Conservation (phyloP, 331 rosid species). For the Quercus tomentella region DNA sequence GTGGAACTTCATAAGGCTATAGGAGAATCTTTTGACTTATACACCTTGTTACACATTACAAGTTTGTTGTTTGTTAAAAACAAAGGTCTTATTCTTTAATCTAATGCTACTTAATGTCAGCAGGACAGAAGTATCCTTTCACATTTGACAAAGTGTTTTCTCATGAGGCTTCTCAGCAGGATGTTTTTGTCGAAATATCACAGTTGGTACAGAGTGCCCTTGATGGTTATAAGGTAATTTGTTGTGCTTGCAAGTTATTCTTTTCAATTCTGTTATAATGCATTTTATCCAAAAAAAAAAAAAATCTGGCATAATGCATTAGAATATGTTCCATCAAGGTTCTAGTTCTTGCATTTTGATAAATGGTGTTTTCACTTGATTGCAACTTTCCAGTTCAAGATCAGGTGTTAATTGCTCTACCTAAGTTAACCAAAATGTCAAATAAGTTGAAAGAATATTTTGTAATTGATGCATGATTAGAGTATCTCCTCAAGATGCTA, state of each 20-base stretch:
- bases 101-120: conserved; percentile 12
- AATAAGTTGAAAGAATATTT: neutral
- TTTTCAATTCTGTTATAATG: neutral
- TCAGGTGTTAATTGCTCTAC: neutral
- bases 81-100: neutral
- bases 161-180: conserved; percentile 80
- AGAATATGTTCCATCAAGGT: neutral
- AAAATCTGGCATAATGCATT: neutral
- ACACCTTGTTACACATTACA: neutral
- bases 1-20: neutral
- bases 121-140: conserved; percentile 82
- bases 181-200: conserved; percentile 80
- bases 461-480: neutral
- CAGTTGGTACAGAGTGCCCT: conserved; percentile 93
- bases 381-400: neutral
- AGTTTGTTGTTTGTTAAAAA: neutral
- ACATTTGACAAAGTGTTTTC: conserved; percentile 89
- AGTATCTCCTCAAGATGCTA: neutral
- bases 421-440: neutral
- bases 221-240: conserved; percentile 85
- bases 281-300: too few species aligned
- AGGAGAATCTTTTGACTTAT: neutral
- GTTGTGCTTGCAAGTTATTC: neutral
- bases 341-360: neutral
- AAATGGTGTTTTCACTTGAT: neutral